Evolutionary conservation across 768 basidiomycete genomes (phyloP).

Genomic region (Sistotremastrum suecicum): DNA sequence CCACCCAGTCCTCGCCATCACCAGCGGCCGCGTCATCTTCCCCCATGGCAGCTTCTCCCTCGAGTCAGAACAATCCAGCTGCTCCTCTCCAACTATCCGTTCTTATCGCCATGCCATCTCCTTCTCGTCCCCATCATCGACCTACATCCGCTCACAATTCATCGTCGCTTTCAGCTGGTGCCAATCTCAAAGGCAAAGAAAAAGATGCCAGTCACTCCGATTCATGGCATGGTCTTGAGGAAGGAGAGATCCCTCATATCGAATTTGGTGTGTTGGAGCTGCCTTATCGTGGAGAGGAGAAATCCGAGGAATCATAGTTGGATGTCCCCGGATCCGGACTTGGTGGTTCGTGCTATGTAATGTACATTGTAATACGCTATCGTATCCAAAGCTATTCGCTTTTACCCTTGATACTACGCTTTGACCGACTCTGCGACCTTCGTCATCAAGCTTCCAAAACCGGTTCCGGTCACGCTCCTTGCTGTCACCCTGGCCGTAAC

Average conservation of each 20-base stretch:
- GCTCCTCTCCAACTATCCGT: slow-evolving; percentile 40
- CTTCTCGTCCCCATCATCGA: slow-evolving; percentile 10
- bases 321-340: no score
- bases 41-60: slow-evolving; percentile 2
- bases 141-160: background rate
- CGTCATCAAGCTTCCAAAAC: no score
- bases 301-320: no score
- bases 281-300: slow-evolving; percentile 3
- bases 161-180: background rate
- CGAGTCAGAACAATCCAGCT: slow-evolving; percentile 7
- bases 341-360: no score
- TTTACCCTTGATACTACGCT: no score
- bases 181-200: slow-evolving; percentile 8
- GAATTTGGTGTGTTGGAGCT: slow-evolving; percentile 33
- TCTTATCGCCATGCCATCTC: slow-evolving; percentile 43
- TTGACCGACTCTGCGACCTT: no score
- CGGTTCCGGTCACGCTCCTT: no score
- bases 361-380: no score
- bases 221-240: slow-evolving; percentile 6
- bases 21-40: background rate
- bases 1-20: background rate
- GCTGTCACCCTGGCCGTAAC: no score
- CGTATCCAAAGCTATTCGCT: no score
- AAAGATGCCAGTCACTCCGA: background rate
- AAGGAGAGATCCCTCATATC: slow-evolving; percentile 32